Percentiles rank a stretch among this genome's conserved stretches.
Evolutionary conservation across 1,139 yeast genomes (phyloP).

Genomic region (Zygosaccharomyces sapae): DNA sequence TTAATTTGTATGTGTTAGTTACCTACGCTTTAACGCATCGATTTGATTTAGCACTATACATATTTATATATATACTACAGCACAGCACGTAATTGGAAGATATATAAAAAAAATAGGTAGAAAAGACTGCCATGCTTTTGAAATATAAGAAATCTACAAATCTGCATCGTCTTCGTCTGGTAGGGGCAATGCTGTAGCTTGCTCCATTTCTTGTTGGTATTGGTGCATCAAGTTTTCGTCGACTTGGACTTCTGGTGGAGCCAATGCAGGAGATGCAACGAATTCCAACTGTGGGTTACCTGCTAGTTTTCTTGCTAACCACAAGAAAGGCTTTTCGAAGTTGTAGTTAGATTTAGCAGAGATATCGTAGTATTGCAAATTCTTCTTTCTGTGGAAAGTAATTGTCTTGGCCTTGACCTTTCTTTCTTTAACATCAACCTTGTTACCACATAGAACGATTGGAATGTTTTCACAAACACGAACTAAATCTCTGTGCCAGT

Average conservation of each 20-base stretch:
- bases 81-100: background rate
- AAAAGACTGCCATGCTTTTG: background rate
- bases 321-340: conserved; percentile 99
- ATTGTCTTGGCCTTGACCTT: conserved; percentile 99
- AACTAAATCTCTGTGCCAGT: conserved; percentile 99
- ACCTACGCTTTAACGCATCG: background rate
- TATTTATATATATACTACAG: conserved; percentile 2
- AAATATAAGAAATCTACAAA: conserved; percentile 49
- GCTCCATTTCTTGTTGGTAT: conserved; percentile 99
- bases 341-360: conserved; percentile 99
- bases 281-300: conserved; percentile 98
- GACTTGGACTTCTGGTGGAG: conserved; percentile 98
- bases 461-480: conserved; percentile 99
- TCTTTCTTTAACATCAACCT: conserved; percentile 99
- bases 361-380: conserved; percentile 98
- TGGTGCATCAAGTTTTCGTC: conserved; percentile 95
- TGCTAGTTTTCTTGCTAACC: conserved; percentile 99
- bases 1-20: background rate
- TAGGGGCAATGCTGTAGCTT: conserved; percentile 98
- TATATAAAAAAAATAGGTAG: background rate
- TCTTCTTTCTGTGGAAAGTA: conserved; percentile 99
- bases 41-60: background rate
- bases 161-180: conserved; percentile 99
- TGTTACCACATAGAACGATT: conserved; percentile 98
- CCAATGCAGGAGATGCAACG: conserved; percentile 98